A percentile compares a stretch with the other conserved stretches of the same genome.
These are phyloP conservation scores for Apiotrichum veenhuisii DNA, from an alignment of 1,284 basidiomycete genomes.

Conservation along the genomic window DNA sequence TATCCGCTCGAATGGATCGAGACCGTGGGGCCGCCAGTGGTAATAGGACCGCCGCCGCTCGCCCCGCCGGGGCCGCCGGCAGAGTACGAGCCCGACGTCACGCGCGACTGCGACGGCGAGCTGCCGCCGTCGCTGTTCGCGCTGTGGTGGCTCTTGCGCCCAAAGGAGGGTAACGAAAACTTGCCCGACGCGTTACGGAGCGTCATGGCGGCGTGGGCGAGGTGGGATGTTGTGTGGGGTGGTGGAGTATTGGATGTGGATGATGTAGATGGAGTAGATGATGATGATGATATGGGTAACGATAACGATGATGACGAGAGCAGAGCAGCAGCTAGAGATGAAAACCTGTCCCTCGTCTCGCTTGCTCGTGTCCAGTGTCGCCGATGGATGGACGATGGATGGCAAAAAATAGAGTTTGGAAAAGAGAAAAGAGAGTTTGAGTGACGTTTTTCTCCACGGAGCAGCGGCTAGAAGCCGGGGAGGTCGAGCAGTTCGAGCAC, in stretches of 20 bases:
- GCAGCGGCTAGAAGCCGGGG: no score
- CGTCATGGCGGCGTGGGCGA: slow-evolving; percentile 22
- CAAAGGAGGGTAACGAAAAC: slow-evolving; percentile 36
- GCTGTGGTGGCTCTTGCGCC: slow-evolving; percentile 21
- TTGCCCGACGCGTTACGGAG: slow-evolving; percentile 40
- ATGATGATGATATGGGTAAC: background rate
- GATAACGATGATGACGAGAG: no score
- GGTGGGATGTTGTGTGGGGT: background rate
- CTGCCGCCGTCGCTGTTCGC: background rate
- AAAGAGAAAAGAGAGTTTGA: no score
- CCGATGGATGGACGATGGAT: no score
- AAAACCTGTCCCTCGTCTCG: no score
- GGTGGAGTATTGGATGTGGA: background rate
- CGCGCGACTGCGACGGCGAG: background rate
- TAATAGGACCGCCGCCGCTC: background rate
- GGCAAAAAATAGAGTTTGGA: no score
- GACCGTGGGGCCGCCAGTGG: no score
- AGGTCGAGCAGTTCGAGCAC: no score
- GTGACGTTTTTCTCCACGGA: no score
- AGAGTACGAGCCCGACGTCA: background rate
- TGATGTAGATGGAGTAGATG: background rate
- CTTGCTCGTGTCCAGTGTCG: no score
- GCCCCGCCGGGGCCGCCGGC: background rate
- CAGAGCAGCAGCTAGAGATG: no score
- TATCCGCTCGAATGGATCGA: background rate